Evolutionary conservation across 805 yeast species (phyloP).

Genomic region (Myxozyma geophila): DNA sequence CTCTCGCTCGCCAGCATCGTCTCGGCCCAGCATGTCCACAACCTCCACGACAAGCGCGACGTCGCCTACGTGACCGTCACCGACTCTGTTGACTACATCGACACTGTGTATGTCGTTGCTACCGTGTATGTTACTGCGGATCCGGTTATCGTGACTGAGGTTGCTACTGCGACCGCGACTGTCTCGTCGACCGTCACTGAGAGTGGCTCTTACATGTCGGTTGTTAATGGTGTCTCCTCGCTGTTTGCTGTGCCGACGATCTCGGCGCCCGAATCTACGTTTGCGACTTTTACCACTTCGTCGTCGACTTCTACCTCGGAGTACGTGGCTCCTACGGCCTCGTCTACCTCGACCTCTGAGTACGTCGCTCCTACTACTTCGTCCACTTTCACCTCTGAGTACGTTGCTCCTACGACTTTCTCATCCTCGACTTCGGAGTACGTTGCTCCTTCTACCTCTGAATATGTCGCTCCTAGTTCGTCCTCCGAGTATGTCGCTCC

Average conservation of each 20-base stretch:
- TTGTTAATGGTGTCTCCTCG: not conserved
- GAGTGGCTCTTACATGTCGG: not conserved
- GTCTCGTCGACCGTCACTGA: slow-evolving; percentile 8
- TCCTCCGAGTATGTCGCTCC: slow-evolving; percentile 4
- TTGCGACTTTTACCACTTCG: not conserved
- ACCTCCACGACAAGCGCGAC: slow-evolving; percentile 28
- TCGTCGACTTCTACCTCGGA: not conserved
- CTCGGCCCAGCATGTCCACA: slow-evolving; percentile 14
- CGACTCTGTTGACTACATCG: slow-evolving; percentile 19
- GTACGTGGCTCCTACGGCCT: slow-evolving; percentile 6
- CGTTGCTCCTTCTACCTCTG: slow-evolving; percentile 9
- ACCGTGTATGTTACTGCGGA: slow-evolving; percentile 29
- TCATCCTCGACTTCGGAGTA: slow-evolving; percentile 4
- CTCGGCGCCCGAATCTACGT: slow-evolving; percentile 5
- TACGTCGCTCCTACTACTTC: slow-evolving; percentile 7
- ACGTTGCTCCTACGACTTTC: not conserved
- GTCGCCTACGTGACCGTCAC: slow-evolving; percentile 32
- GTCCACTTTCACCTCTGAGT: slow-evolving; percentile 8
- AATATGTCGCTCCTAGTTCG: slow-evolving; percentile 10
- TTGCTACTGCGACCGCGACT: slow-evolving; percentile 10
- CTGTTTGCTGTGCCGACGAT: not conserved
- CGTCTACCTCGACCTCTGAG: slow-evolving; percentile 16
- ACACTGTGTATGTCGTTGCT: slow-evolving; percentile 25
- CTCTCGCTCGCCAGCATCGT: slow-evolving; percentile 18
- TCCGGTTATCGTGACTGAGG: slow-evolving; percentile 1